Base-by-base conservation (phyloP, 1,139 yeast species). In the Blastobotrys illinoisensis region DNA sequence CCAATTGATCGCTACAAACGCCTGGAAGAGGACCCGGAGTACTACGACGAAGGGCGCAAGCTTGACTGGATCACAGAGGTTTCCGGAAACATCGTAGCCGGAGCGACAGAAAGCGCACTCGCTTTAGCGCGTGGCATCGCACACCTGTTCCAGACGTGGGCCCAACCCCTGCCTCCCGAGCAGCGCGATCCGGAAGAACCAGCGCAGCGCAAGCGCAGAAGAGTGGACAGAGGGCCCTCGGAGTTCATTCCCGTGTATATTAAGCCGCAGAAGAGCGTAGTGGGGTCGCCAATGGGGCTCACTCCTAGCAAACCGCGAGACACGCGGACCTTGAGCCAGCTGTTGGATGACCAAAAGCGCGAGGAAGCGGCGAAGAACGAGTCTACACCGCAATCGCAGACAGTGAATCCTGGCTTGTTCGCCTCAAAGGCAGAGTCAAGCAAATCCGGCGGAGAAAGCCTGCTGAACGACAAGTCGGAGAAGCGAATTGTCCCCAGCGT, bases 401-500 rank as follows among this genome's bases (percentile, higher is more conserved):
- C 5, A 5, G 47, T 14, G 9, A 54, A 52, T 19, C 49, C 59
- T 5, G 60, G 60, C 13, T 44, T 58, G 32, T 58, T 58, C 44
- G 54, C 60, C 3, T 59, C 57, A 18, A n/a, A 2, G 14, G n/a
- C 49, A 2, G 26, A 47, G 7, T 28, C 44, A n/a, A 19, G 24
- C n/a, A 20, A 24, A n/a, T 13, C 47, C 20, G 6, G 51, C 21
- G 20, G 21, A 16, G 47, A n/a, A 13, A 9, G 48, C n/a, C 9
- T 46, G 40, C 14, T 14, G 3, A 23, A 14, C n/a, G n/a, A n/a
- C n/a, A 14, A 52, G 40, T 11, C 44, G 14, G 47, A 19, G 9
- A 20, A 21, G 21, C 3, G 24, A 46, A 9, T 53, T 36, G 48
- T 57, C 3, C 53, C 54, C 9, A 50, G 47, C 13, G 57, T 52